phyloP scores from a whole-genome alignment of 306 rosid genomes.

The Albizia julibrissin region DNA sequence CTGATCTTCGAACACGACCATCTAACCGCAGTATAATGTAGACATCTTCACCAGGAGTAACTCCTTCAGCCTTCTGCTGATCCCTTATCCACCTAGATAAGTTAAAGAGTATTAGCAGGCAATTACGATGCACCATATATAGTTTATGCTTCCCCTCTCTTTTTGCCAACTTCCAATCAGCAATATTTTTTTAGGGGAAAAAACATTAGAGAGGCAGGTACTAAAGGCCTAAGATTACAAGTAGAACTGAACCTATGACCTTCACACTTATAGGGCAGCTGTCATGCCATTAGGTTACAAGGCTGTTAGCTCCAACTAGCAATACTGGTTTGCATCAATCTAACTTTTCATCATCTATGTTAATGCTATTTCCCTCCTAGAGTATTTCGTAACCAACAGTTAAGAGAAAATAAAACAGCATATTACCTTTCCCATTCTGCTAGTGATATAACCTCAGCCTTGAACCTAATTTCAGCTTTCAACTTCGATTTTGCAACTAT shows the following conservation, averaged over 20 bases:
- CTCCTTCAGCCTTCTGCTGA: conserved; percentile 92
- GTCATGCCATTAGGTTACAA: too few relatives aligned
- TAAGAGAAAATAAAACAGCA: conserved; percentile 28
- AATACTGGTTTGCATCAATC: conserved; percentile 12
- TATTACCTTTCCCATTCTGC: conserved; percentile 92
- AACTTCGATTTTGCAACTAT: conserved; percentile 79
- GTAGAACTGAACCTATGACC: too few relatives aligned
- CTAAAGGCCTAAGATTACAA: too few relatives aligned
- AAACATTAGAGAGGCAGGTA: too few relatives aligned
- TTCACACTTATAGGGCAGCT: too few relatives aligned
- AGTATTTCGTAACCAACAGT: neutral
- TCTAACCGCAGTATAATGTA: conserved; percentile 87
- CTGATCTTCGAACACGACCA: conserved; percentile 97
- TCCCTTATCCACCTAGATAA: conserved; percentile 87
- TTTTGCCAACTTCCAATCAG: neutral
- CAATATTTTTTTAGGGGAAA: too few relatives aligned
- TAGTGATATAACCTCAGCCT: conserved; percentile 83
- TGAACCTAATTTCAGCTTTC: conserved; percentile 92
- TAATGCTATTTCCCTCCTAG: conserved; percentile 8
- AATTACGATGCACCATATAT: neutral
- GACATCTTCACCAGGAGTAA: conserved; percentile 84
- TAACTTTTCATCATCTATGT: conserved; percentile 17
- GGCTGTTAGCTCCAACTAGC: neutral
- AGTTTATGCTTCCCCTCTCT: conserved; percentile 21
- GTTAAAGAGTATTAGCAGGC: conserved; percentile 22